A percentile compares a stretch with the other conserved stretches of the same genome.
phyloP scores from a whole-genome alignment of 768 basidiomycete genomes.

The Agaricus blazei region DNA sequence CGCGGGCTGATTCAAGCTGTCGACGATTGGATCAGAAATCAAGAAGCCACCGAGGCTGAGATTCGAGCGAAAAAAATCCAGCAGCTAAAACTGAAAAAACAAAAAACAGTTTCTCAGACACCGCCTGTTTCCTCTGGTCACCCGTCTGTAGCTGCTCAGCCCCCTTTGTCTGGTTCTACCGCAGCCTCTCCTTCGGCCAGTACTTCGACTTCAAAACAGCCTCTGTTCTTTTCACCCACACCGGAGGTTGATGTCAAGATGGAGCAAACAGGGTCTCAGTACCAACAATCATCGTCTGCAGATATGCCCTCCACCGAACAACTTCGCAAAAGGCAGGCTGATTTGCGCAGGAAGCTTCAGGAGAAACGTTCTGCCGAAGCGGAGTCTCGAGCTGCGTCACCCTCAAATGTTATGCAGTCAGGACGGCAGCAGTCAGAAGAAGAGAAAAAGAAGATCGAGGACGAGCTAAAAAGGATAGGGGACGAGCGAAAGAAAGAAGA shows the following conservation, averaged over 20 bases:
- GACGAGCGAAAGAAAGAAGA: neutral
- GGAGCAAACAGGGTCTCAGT: neutral
- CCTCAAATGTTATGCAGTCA: neutral
- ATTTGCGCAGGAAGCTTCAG: neutral
- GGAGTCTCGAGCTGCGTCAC: neutral
- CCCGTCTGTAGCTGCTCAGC: neutral
- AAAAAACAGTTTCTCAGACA: neutral
- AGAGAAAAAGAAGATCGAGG: neutral
- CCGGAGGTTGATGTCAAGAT: slow-evolving; percentile 7
- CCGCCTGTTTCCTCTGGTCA: neutral
- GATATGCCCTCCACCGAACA: neutral
- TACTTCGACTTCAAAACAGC: neutral
- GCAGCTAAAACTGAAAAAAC: neutral
- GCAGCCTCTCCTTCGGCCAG: neutral
- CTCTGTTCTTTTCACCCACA: slow-evolving; percentile 3
- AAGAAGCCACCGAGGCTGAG: slow-evolving; percentile 5
- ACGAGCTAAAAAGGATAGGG: neutral
- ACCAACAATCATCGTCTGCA: neutral
- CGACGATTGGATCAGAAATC: neutral
- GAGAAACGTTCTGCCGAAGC: neutral
- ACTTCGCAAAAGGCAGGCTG: neutral
- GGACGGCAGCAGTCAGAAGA: neutral
- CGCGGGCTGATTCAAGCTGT: neutral
- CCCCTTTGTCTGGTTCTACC: neutral
- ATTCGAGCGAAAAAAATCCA: neutral